phyloP scores from a whole-genome alignment of 768 basidiomycete species.

The Tulasnella calospora region DNA sequence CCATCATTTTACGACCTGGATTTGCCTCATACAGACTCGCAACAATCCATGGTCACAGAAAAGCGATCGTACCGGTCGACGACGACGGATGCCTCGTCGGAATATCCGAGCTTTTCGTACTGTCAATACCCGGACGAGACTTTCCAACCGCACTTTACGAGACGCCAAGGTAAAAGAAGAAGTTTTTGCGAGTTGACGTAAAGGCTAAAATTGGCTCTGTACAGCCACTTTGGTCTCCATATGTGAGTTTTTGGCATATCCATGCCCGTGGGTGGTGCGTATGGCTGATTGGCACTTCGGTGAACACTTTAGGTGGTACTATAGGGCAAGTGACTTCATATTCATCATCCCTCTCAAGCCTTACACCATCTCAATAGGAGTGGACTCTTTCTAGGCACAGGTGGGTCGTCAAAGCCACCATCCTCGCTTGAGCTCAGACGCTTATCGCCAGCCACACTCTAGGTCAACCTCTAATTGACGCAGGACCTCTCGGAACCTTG shows the following conservation, averaged over 20 bases:
- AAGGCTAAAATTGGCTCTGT: background rate
- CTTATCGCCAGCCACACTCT: background rate
- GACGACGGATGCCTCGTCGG: background rate
- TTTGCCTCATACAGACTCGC: background rate
- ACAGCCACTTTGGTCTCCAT: background rate
- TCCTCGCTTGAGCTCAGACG: no score
- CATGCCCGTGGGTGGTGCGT: background rate
- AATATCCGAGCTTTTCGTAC: background rate
- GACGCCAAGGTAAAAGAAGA: background rate
- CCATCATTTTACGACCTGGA: background rate
- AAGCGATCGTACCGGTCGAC: background rate
- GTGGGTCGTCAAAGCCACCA: background rate
- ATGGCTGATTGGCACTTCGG: background rate
- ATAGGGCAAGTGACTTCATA: background rate
- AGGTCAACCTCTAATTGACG: slow-evolving; percentile 7
- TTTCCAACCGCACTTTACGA: background rate
- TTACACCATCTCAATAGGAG: background rate
- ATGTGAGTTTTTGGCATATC: background rate
- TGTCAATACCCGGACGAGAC: background rate
- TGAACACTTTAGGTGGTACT: background rate
- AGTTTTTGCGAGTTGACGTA: background rate
- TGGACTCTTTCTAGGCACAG: slow-evolving; percentile 20
- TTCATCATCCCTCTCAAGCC: background rate
- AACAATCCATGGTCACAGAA: background rate
- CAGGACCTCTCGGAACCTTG: slow-evolving; percentile 8